Conservation (phyloP, 345 rosid genomes). For the Eucalyptus erythrocorys region DNA sequence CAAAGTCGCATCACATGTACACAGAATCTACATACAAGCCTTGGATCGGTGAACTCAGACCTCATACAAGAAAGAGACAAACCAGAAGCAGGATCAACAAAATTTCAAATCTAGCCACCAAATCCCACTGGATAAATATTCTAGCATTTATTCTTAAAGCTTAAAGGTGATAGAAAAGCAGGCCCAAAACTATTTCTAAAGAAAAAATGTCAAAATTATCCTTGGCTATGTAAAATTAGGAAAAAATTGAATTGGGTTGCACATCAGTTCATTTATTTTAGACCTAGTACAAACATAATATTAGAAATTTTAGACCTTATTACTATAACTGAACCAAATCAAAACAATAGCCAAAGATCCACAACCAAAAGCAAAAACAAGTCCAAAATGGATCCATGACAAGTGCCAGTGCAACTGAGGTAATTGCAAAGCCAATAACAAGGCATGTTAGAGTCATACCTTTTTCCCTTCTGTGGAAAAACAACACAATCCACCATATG, state of each 20-base stretch:
- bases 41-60: background rate
- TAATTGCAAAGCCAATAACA: background rate
- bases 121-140: background rate
- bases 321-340: background rate
- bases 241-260: background rate
- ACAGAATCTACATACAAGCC: background rate
- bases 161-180: background rate
- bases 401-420: background rate
- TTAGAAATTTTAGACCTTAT: background rate
- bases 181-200: background rate
- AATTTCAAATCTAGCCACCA: background rate
- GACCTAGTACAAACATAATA: background rate
- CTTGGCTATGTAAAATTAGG: background rate
- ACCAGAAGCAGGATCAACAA: background rate
- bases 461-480: constrained; percentile 55
- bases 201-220: background rate
- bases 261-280: background rate
- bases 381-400: background rate
- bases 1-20: background rate
- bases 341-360: background rate
- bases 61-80: background rate
- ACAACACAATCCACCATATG: constrained; percentile 70
- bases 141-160: background rate
- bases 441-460: constrained; percentile 11
- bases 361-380: background rate